phyloP scores from a whole-genome alignment of 257 asterid species.

The Solanum chmielewskii region DNA sequence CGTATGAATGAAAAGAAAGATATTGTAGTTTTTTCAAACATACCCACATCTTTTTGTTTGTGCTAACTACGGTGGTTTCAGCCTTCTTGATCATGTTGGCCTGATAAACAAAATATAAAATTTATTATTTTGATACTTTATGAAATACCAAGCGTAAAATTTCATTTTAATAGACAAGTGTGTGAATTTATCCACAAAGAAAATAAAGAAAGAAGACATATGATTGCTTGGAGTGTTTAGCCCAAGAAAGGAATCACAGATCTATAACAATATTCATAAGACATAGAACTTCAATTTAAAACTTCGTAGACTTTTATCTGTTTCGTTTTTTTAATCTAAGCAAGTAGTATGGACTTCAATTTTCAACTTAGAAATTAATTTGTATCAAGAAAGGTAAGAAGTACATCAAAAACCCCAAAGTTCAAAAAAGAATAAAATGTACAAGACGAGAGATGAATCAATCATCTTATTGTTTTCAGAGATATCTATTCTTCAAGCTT shows the following conservation, averaged over 20 bases:
- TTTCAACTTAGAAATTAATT: background rate
- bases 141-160: no score
- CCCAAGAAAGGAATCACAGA: background rate
- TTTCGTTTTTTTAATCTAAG: background rate
- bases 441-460: background rate
- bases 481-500: background rate
- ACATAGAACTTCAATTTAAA: background rate
- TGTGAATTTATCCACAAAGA: no score
- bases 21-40: no score
- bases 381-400: background rate
- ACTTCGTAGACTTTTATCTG: background rate
- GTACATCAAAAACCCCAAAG: background rate
- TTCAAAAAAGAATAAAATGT: background rate
- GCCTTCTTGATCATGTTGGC: no score
- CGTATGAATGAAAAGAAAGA: no score
- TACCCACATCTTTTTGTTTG: no score
- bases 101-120: no score
- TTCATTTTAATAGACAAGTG: no score
- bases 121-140: no score
- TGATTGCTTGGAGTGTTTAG: no score
- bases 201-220: no score
- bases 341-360: background rate
- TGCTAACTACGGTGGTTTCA: no score
- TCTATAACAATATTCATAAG: background rate
- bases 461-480: background rate